Evolutionary conservation across 306 rosid species (phyloP).

Genomic region (Castanopsis chinensis): DNA sequence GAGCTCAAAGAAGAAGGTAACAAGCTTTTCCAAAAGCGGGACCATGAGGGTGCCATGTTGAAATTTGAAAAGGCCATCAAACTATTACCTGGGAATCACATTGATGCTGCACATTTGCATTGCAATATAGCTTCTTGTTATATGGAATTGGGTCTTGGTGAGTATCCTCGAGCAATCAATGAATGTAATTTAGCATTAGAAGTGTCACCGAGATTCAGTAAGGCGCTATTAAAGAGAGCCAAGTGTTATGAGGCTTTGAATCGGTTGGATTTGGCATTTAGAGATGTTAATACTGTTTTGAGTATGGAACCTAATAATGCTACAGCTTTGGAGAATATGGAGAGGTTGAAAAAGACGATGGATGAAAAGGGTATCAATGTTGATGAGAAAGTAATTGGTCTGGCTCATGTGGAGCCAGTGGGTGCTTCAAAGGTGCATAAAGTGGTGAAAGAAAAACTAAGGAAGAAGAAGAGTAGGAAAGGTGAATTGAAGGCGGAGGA

Average conservation of each 20-base stretch:
- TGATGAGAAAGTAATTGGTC: constrained; percentile 64
- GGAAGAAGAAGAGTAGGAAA: constrained; percentile 54
- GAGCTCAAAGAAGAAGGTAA: constrained; percentile 80
- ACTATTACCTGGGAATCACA: constrained; percentile 66
- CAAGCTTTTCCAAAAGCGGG: constrained; percentile 63
- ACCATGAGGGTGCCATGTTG: constrained; percentile 73
- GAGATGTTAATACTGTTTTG: constrained; percentile 65
- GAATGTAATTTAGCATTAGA: constrained; percentile 77
- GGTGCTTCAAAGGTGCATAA: constrained; percentile 39
- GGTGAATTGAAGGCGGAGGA: constrained; percentile 47
- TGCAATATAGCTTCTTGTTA: constrained; percentile 73
- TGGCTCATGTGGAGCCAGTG: constrained; percentile 39
- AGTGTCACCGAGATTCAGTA: constrained; percentile 62
- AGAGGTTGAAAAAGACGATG: constrained; percentile 50
- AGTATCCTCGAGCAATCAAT: constrained; percentile 76
- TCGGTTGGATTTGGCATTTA: constrained; percentile 76
- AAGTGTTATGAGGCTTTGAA: constrained; percentile 72
- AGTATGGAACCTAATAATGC: constrained; percentile 63
- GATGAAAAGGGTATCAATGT: constrained; percentile 55
- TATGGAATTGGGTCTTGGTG: constrained; percentile 82
- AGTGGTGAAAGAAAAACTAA: constrained; percentile 59
- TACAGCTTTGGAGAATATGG: constrained; percentile 64
- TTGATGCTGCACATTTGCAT: constrained; percentile 75
- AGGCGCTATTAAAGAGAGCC: constrained; percentile 64
- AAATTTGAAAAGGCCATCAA: constrained; percentile 81